Evolutionary conservation across 1,284 basidiomycete genomes (phyloP), one percentile per base, ranked within the genome.

Genomic region (Cystobasidiaceae sp.): DNA sequence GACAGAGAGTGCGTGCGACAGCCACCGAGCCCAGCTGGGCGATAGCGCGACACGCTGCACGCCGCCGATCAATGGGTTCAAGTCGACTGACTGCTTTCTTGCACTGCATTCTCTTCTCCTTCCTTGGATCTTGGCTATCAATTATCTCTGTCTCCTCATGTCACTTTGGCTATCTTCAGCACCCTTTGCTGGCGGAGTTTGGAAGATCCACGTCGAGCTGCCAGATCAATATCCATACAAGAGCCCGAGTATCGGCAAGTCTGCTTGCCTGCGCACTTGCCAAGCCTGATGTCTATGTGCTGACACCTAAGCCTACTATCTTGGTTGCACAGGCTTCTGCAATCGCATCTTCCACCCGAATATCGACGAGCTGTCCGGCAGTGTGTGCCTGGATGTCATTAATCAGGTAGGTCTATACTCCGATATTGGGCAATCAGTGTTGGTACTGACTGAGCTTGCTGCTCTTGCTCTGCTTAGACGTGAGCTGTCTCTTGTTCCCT

Each of bases 151-250:
- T n/a, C n/a, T n/a, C n/a, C n/a, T n/a, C n/a, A n/a, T n/a, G n/a
- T n/a, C n/a, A n/a, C n/a, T n/a, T n/a, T n/a, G n/a, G n/a, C n/a
- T n/a, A n/a, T n/a, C n/a, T 7, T 33, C 74, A 97, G 94, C 94
- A 45, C 94, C 93, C 0, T 98, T 97, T 75, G 86, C 88, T 27
- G 89, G 90, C 52, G 94, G 96, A 45, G 89, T 93, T 48, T 98
- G 94, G 94, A 97, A 94, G 83, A 93, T 98, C 68, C 96, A 97
- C 74, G 96, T 98, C 67, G 96, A 98, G 76, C 82, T 98, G n/a
- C 94, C 96, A 3, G 93, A 97, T 74, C 91, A 96, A 78, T 98
- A 98, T 75, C 96, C 94, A 1, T 98, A 89, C 85, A 98, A 98
- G 79, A 94, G 91, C 33, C 94, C 96, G 2, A 94, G 91, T 74